A percentile compares a stretch with the other conserved stretches of the same genome.
Evolutionary conservation across 176 grass and related monocot species (phyloP).

Genomic region (Alopecurus myosuroides): DNA sequence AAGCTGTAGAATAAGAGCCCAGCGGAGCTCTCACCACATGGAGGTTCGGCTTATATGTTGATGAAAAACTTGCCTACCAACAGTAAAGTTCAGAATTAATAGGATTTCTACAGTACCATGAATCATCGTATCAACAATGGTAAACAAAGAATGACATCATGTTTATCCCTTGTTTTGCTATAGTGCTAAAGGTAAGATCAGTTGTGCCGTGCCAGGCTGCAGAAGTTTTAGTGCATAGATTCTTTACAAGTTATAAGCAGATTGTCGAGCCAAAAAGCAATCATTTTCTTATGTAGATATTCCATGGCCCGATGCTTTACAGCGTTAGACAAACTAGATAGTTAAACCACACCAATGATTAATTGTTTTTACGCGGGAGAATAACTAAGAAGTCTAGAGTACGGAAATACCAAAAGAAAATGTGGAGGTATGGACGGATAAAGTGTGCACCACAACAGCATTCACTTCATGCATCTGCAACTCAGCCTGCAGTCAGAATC

Average conservation of each 20-base stretch:
- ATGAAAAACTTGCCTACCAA: constrained; percentile 84
- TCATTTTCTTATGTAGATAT: not conserved
- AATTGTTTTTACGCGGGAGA: not conserved
- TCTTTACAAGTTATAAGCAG: not conserved
- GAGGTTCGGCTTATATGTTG: constrained; percentile 84
- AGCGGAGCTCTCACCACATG: constrained; percentile 64
- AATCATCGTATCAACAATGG: constrained; percentile 14
- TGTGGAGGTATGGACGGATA: constrained; percentile 47
- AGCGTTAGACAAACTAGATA: not conserved
- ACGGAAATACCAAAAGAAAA: constrained; percentile 2
- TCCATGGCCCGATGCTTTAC: not conserved
- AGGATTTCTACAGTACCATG: not conserved
- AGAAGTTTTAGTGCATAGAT: not conserved
- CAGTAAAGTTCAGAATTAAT: constrained; percentile 17
- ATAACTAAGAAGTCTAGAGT: not conserved
- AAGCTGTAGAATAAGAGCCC: not conserved
- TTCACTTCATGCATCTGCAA: constrained; percentile 97
- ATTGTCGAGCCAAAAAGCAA: not conserved
- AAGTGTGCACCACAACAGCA: constrained; percentile 85
- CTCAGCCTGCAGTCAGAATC: constrained; percentile 63
- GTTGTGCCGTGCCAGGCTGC: constrained; percentile 90
- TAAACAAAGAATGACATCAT: not conserved
- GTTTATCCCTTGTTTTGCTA: constrained; percentile 58
- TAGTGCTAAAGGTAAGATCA: constrained; percentile 81
- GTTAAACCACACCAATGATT: not conserved